Evolutionary conservation across 2,329 filamentous ascomycete species (phyloP).

Genomic region (Aspergillus pseudoterreus): DNA sequence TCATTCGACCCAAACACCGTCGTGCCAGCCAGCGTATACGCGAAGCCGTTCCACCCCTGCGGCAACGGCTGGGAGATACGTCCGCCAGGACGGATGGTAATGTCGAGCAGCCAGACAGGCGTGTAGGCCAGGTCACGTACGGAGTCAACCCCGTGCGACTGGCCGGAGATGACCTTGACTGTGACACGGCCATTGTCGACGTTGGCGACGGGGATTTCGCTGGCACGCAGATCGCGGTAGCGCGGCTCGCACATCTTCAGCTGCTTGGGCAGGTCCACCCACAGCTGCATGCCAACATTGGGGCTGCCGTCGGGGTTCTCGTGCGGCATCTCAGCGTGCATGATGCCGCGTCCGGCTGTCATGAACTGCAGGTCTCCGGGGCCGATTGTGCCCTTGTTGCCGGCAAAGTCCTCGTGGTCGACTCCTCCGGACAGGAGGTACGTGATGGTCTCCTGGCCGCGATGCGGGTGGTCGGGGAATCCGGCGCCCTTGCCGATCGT

Average conservation of each 20-base stretch:
- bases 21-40: constrained; percentile 75
- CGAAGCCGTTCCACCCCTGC: constrained; percentile 81
- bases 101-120: constrained; percentile 91
- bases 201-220: constrained; percentile 73
- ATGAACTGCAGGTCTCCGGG: constrained; percentile 95
- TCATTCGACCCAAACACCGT: constrained; percentile 57
- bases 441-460: constrained; percentile 85
- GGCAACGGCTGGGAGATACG: constrained; percentile 72
- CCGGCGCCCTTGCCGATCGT: constrained; percentile 73
- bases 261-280: constrained; percentile 82
- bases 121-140: constrained; percentile 91
- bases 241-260: constrained; percentile 87
- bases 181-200: constrained; percentile 69
- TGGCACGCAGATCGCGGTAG: constrained; percentile 77
- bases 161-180: constrained; percentile 87
- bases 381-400: constrained; percentile 77
- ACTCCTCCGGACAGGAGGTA: constrained; percentile 83
- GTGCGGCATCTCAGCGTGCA: constrained; percentile 93
- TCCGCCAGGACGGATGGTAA: constrained; percentile 75
- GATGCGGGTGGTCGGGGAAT: constrained; percentile 81
- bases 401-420: constrained; percentile 90
- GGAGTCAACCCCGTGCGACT: constrained; percentile 77
- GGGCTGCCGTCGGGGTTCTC: constrained; percentile 70
- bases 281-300: constrained; percentile 88
- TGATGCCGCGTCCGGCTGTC: constrained; percentile 87